A percentile compares a stretch with the other conserved stretches of the same genome.
phyloP scores from a whole-genome alignment of 495 filamentous ascomycete species.

The Gamarada debralockiae region DNA sequence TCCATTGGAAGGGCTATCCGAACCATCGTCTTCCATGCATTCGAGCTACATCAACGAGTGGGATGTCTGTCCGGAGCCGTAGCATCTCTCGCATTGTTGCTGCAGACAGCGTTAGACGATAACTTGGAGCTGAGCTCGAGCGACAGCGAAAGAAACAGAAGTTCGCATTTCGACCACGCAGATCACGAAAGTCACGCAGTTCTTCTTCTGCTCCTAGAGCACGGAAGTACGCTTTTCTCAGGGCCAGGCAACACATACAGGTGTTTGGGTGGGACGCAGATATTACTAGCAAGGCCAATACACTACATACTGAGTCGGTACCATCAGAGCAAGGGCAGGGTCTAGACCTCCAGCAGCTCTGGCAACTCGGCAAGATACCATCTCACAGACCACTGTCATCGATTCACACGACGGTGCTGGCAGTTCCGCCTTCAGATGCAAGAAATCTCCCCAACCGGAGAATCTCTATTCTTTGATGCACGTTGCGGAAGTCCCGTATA shows the following conservation, averaged over 20 bases:
- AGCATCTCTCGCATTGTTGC: conserved; percentile 32
- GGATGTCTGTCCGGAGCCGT: conserved; percentile 3
- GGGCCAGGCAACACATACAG: conserved; percentile 9
- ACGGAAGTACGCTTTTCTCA: not conserved
- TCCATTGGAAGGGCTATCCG: conserved; percentile 47
- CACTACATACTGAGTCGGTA: not conserved
- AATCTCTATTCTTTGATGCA: conserved; percentile 15
- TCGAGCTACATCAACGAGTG: conserved; percentile 21
- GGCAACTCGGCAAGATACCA: not conserved
- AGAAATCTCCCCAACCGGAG: not conserved
- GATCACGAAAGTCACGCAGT: conserved; percentile 9
- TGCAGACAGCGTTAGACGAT: conserved; percentile 31
- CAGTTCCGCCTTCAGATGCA: not conserved
- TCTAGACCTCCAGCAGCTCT: not conserved
- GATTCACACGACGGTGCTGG: conserved; percentile 13
- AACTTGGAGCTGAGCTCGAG: conserved; percentile 23
- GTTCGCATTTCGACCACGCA: conserved; percentile 2
- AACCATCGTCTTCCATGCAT: conserved; percentile 36
- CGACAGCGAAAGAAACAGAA: conserved; percentile 13
- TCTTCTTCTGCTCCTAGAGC: conserved; percentile 3
- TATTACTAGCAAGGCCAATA: not conserved
- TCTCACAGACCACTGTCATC: not conserved
- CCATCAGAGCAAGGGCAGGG: not conserved
- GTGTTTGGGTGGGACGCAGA: conserved; percentile 11
- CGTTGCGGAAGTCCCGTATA: conserved; percentile 16